phyloP scores from a whole-genome alignment of 163 green algal species.

The Volvox carteri region DNA sequence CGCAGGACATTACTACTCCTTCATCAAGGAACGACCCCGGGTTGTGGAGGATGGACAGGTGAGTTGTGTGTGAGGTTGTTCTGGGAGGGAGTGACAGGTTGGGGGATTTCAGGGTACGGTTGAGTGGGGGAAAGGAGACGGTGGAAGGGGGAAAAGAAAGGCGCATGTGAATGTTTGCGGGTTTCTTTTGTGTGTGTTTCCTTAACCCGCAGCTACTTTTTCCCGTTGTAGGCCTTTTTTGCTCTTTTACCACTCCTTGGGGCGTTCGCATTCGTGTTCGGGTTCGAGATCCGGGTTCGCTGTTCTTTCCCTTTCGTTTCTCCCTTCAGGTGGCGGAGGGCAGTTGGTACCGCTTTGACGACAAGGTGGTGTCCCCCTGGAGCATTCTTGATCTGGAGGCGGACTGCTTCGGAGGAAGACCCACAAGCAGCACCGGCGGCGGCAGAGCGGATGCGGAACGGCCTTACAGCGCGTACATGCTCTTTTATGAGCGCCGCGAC shows the following conservation, averaged over 20 bases:
- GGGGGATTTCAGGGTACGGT: no score
- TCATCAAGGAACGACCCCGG: conserved; percentile 75
- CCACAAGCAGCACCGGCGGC: conserved; percentile 20
- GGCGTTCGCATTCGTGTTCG: no score
- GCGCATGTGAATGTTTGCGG: no score
- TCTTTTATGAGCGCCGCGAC: conserved; percentile 91
- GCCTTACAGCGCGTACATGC: conserved; percentile 95
- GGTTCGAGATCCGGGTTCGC: no score
- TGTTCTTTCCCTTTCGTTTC: no score
- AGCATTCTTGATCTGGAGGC: conserved; percentile 81
- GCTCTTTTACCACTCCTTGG: no score
- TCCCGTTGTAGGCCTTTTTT: no score
- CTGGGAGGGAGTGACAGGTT: neutral
- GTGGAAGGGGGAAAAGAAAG: no score
- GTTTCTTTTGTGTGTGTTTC: no score
- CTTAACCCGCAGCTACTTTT: no score
- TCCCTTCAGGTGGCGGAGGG: conserved; percentile 56
- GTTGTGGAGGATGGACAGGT: conserved; percentile 51
- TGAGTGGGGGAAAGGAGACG: no score
- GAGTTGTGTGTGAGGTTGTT: neutral
- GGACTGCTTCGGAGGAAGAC: conserved; percentile 91
- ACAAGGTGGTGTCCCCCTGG: conserved; percentile 87
- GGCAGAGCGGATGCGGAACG: conserved; percentile 58
- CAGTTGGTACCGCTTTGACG: conserved; percentile 91
- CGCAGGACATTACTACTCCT: conserved; percentile 91